Percentiles rank a stretch among this genome's conserved stretches.
phyloP scores from a whole-genome alignment of 169 alveolate species.

The Plasmodium gallinaceum region DNA sequence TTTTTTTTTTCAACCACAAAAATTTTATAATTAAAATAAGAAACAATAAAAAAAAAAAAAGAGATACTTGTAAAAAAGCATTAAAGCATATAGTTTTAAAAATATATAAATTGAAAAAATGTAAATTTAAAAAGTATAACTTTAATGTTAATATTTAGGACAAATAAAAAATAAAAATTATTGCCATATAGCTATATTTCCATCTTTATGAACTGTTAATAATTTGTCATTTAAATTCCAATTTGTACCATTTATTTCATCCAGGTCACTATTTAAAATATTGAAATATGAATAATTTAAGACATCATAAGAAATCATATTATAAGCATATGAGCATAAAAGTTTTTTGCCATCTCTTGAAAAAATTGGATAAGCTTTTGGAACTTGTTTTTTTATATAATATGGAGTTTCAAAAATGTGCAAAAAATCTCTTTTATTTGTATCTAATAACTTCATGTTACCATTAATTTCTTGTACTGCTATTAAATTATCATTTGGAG shows the following conservation, averaged over 20 bases:
- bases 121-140: too few relatives aligned
- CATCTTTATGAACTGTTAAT: constrained; percentile 17
- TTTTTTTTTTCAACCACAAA: too few relatives aligned
- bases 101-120: too few relatives aligned
- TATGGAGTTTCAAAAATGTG: constrained; percentile 17
- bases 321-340: constrained; percentile 9
- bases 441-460: constrained; percentile 12
- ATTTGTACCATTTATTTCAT: constrained; percentile 20
- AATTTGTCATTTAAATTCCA: constrained; percentile 5
- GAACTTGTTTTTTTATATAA: neutral
- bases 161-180: neutral
- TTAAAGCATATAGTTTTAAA: too few relatives aligned
- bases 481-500: constrained; percentile 26
- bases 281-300: constrained; percentile 21
- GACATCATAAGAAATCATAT: constrained; percentile 14
- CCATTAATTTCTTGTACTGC: constrained; percentile 29
- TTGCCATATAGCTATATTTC: constrained; percentile 24
- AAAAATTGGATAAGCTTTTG: constrained; percentile 9
- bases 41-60: neutral
- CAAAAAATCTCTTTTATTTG: constrained; percentile 29
- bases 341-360: constrained; percentile 18
- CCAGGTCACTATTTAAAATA: constrained; percentile 12
- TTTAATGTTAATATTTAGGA: neutral
- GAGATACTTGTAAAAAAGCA: neutral
- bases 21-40: too few relatives aligned